Evolutionary conservation across 805 yeast species (phyloP).

Genomic region (Kluyveromyces aestuarii): DNA sequence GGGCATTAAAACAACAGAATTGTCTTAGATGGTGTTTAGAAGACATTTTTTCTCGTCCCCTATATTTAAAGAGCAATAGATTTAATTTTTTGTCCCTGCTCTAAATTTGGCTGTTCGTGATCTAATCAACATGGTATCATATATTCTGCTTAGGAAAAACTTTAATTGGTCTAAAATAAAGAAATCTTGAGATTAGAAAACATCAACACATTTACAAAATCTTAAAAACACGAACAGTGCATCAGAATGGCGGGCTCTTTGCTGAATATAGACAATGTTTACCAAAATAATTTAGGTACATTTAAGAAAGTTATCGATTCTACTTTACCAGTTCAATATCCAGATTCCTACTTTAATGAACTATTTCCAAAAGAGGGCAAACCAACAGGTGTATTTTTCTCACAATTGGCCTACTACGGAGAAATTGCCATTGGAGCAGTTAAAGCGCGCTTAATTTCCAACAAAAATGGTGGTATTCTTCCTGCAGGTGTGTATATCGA

Average conservation of each 20-base stretch:
- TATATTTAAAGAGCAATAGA: too few species aligned
- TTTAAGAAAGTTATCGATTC: conserved; percentile 12
- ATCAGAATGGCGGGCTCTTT: conserved; percentile 14
- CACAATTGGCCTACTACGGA: conserved; percentile 44
- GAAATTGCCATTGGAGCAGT: conserved; percentile 79
- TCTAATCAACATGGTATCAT: not conserved
- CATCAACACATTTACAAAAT: not conserved
- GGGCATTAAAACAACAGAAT: not conserved
- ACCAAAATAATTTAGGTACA: conserved; percentile 21
- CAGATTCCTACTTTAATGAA: conserved; percentile 18
- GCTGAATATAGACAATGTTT: conserved; percentile 18
- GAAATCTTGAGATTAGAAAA: not conserved
- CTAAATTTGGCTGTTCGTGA: not conserved
- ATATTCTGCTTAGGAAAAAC: not conserved
- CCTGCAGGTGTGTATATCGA: conserved; percentile 57
- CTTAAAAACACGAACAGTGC: not conserved
- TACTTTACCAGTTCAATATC: conserved; percentile 14
- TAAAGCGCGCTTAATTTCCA: conserved; percentile 43
- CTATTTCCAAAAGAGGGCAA: conserved; percentile 8
- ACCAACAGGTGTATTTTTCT: conserved; percentile 13
- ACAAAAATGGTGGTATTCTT: conserved; percentile 28
- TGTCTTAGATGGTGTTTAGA: not conserved
- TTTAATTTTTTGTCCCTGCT: not conserved
- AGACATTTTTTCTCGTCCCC: not conserved
- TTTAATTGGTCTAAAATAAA: not conserved